These are phyloP conservation scores for Bryum argenteum DNA, from an alignment of 225 moss, liverwort and hornwort species.

Conservation along the genomic window DNA sequence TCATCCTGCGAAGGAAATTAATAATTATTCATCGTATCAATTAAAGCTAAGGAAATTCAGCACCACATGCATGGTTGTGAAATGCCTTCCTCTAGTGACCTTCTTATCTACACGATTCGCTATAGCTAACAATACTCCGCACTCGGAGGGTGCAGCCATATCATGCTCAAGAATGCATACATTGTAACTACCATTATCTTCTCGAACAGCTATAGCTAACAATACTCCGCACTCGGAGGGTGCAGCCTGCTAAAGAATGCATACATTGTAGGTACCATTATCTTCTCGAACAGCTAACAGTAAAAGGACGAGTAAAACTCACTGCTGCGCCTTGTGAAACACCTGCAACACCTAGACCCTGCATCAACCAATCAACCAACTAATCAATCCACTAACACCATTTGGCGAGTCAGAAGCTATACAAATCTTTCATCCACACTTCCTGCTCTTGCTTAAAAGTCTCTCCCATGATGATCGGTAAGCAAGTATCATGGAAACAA, in stretches of 20 bases:
- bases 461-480: neutral
- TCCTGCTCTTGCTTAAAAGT: constrained; percentile 4
- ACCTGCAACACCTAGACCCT: constrained; percentile 19
- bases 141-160: constrained; percentile 9
- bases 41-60: too few relatives aligned
- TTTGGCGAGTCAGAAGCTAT: constrained; percentile 10
- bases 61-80: constrained; percentile 8
- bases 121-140: neutral
- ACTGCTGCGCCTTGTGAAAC: constrained; percentile 28
- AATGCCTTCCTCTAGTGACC: constrained; percentile 14
- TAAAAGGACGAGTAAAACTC: constrained; percentile 20
- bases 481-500: too few relatives aligned
- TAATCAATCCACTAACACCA: neutral
- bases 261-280: neutral
- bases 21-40: neutral
- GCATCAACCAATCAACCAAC: neutral
- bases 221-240: neutral
- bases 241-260: constrained; percentile 2
- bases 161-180: neutral
- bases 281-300: constrained; percentile 4
- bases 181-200: neutral
- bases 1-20: constrained; percentile 42
- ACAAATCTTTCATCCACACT: constrained; percentile 1
- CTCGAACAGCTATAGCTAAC: neutral
- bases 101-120: constrained; percentile 10